These are phyloP conservation scores for Penicillium longicatenatum DNA, from an alignment of 495 filamentous ascomycete genomes.

Conservation along the genomic window DNA sequence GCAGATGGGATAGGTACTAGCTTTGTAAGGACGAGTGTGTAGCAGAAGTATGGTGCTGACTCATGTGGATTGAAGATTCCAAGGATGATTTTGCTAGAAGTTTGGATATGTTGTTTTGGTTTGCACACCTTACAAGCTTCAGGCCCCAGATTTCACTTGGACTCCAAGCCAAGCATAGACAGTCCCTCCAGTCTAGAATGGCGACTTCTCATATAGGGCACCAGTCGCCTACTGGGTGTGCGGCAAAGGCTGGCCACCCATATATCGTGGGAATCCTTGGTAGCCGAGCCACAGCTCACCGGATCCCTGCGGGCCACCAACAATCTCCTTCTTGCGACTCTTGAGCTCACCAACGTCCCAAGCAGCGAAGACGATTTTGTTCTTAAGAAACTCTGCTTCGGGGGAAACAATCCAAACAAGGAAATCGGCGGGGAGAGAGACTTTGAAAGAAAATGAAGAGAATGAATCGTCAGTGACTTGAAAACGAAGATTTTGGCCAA, in stretches of 20 bases:
- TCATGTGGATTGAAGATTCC: no score
- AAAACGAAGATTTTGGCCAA: not conserved
- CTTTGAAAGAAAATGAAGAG: slow-evolving; percentile 2
- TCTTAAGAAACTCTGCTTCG: slow-evolving; percentile 44
- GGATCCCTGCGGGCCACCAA: slow-evolving; percentile 15
- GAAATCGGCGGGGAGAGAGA: slow-evolving; percentile 30
- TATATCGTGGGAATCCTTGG: slow-evolving; percentile 26
- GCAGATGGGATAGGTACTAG: no score
- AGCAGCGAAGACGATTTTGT: slow-evolving; percentile 41
- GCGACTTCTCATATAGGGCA: no score
- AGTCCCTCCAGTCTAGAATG: no score
- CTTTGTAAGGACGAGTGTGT: no score
- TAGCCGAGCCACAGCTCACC: slow-evolving; percentile 26
- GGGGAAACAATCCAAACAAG: slow-evolving; percentile 42
- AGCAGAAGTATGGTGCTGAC: no score
- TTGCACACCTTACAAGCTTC: no score
- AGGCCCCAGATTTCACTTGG: no score
- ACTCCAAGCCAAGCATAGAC: no score
- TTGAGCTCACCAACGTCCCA: slow-evolving; percentile 58
- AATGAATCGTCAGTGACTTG: not conserved
- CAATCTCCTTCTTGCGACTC: slow-evolving; percentile 54
- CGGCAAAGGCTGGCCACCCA: slow-evolving; percentile 26
- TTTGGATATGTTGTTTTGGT: no score
- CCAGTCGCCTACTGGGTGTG: slow-evolving; percentile 6
- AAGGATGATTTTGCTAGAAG: no score